Evolutionary conservation across 108 stramenopile genomes (phyloP).

Genomic region (Mayamaea pseudoterrestris): DNA sequence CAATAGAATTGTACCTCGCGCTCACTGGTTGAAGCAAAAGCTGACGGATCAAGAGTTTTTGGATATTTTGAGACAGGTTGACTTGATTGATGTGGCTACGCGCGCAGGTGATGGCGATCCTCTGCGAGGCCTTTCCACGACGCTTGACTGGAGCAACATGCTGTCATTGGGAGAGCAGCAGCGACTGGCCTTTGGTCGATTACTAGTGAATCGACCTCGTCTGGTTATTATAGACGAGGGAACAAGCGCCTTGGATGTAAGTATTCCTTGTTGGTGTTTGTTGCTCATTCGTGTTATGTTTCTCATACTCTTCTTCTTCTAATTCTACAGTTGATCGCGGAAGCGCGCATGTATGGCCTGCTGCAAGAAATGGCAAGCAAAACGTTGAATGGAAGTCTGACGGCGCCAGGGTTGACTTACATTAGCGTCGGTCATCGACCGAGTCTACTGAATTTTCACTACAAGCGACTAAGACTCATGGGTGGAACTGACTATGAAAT

Average conservation of each 20-base stretch:
- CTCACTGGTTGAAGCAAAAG: constrained; percentile 30
- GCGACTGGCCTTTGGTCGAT: constrained; percentile 51
- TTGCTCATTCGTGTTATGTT: too few relatives aligned
- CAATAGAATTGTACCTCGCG: not conserved
- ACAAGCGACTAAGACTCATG: constrained; percentile 23
- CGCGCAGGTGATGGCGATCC: constrained; percentile 74
- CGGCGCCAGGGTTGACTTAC: constrained; percentile 59
- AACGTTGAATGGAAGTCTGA: constrained; percentile 16
- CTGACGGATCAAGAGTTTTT: constrained; percentile 45
- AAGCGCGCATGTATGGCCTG: constrained; percentile 78
- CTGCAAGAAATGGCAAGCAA: constrained; percentile 57
- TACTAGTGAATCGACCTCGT: constrained; percentile 66
- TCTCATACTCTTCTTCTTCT: too few relatives aligned
- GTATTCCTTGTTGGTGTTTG: too few relatives aligned
- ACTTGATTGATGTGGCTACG: constrained; percentile 47
- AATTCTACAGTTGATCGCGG: too few relatives aligned
- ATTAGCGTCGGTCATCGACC: constrained; percentile 93
- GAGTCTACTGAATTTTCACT: constrained; percentile 75
- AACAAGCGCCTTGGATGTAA: constrained; percentile 59
- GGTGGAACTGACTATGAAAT: too few relatives aligned
- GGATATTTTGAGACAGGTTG: constrained; percentile 55
- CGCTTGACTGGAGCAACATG: constrained; percentile 82
- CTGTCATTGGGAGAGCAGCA: constrained; percentile 94
- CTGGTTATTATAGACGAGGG: constrained; percentile 84
- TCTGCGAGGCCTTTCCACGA: constrained; percentile 48